Base-by-base conservation (phyloP, 1,284 basidiomycete genomes). In the Meira nashicola region DNA sequence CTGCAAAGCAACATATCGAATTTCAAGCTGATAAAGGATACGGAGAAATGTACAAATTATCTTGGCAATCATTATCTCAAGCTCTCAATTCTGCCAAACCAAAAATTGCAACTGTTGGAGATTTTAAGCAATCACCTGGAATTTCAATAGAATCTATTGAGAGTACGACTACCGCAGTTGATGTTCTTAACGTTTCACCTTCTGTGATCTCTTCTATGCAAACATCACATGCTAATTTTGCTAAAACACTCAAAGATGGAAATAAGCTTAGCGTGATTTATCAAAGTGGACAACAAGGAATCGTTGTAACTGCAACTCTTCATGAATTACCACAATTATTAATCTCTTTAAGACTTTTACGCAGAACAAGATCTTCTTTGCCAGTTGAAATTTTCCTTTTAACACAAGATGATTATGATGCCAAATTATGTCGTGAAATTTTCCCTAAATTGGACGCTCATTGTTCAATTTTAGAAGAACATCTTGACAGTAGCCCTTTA, bases 211-310 rank as follows among this genome's bases (percentile, higher is more conserved):
- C 21, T 48, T 14, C 46, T 12, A 3, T 48, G 12, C 14, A 25
- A 48, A 12, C 6, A 7, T 15, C 46, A 25, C 46, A 48, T 23
- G 25, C 17, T 7, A 48, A 23, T 5, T 48, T 48, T 23, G 12
- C 25, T 5, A 48, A 48, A 25, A 15, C 8, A 19, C 17, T 48
- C 46, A 23, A 48, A 14, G 46, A 48, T 3, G 12, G 17, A 12
- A 8, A 33, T 8, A 48, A 23, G 25, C 25, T 48, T 5, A 48
- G 46, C 25, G 21, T 48, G 7, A 48, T 48, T 23, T 48, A 48
- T 48, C 46, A 48, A 25, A 19, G 21, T 17, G 46, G 46, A 21
- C 46, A 48, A 48, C 46, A 48, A 23, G 46, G 46, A 21, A 48
- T 48, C 21, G 46, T 48, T 19, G 46, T 48, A 12, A 48, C 46